Percentiles rank a stretch among this genome's conserved stretches.
Conservation (phyloP, 1,284 basidiomycete species). For the Schizophyllum commune region DNA sequence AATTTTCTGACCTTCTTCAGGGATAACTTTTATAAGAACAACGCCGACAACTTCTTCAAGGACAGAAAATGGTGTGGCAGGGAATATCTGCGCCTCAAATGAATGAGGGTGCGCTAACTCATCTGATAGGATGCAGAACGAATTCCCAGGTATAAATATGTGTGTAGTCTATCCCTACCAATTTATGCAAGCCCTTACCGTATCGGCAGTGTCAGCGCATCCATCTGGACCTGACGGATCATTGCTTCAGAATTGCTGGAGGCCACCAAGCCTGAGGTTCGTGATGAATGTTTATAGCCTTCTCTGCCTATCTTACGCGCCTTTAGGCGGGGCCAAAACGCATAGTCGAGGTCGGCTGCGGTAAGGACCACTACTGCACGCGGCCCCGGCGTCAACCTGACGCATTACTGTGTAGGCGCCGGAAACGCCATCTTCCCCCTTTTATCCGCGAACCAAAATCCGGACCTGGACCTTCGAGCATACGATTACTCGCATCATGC, state of each 20-base stretch:
- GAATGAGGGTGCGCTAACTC: neutral
- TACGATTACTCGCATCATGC: conserved; percentile 92
- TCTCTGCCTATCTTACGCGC: conserved; percentile 4
- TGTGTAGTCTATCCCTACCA: neutral
- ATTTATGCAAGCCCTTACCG: neutral
- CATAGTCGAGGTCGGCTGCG: conserved; percentile 84
- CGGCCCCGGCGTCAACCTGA: neutral
- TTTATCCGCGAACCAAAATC: conserved; percentile 77
- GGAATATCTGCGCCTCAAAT: neutral
- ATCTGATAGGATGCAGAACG: conserved; percentile 71
- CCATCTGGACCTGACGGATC: neutral
- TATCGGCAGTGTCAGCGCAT: neutral
- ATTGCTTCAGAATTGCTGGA: conserved; percentile 50
- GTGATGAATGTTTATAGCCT: conserved; percentile 12
- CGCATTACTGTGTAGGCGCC: conserved; percentile 47
- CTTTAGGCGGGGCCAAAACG: conserved; percentile 66
- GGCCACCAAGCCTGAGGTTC: conserved; percentile 61
- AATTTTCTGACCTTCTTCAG: conserved; percentile 29
- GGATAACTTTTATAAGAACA: conserved; percentile 87
- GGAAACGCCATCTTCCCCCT: conserved; percentile 95
- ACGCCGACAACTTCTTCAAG: conserved; percentile 84
- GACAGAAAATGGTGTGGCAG: conserved; percentile 78
- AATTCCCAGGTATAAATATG: conserved; percentile 53
- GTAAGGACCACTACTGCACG: conserved; percentile 25
- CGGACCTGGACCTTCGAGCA: conserved; percentile 64